Evolutionary conservation across 2,329 filamentous ascomycete species (phyloP), one percentile per base, ranked within the genome.

Genomic region (Erysiphe pulchra): DNA sequence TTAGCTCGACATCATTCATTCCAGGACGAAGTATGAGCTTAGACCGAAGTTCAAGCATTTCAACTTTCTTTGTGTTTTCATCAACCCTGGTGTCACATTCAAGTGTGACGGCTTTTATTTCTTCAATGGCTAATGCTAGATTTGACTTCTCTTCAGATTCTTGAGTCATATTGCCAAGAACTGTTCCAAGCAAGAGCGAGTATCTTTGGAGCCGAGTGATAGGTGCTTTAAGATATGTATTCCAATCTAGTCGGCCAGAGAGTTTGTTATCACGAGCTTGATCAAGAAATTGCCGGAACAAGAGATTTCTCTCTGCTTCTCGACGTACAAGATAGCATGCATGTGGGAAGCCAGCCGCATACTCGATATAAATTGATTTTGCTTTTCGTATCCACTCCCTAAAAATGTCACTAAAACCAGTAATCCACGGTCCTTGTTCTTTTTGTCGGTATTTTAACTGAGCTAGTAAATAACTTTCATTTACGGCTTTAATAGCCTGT

Each of bases 321-420:
- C 80, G 80, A 45, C 85, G 78, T 16, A 98, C 75, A 45, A 86
- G 66, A 57, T 82, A 86, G 34, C 76, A 77, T 1, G 90, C 87
- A 48, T 78, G 75, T 0, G 87, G 87, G 53, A 90, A 95, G 0
- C 77, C 77, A 1, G 80, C 77, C 36, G 87, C 87, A 60, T 95
- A 98, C 48, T 92, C 85, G 49, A 94, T 76, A 58, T 95, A 98
- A 11, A 83, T 79, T 2, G 71, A 66, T 60, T 79, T 84, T 31
- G 90, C 90, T 61, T 94, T 95, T 50, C 90, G 75, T 50, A 95
- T 93, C 90, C 90, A 98, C 63, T 98, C 90, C 48, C 90, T 71
- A 66, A 98, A 95, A 44, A 98, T 83, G 56, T 95, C 90, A 58
- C 86, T 94, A 62, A 94, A 94, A 2, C 90, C 90, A 12, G 73